These are phyloP conservation scores for Hebeloma cylindrosporum DNA, from an alignment of 768 basidiomycete species.

Conservation along the genomic window DNA sequence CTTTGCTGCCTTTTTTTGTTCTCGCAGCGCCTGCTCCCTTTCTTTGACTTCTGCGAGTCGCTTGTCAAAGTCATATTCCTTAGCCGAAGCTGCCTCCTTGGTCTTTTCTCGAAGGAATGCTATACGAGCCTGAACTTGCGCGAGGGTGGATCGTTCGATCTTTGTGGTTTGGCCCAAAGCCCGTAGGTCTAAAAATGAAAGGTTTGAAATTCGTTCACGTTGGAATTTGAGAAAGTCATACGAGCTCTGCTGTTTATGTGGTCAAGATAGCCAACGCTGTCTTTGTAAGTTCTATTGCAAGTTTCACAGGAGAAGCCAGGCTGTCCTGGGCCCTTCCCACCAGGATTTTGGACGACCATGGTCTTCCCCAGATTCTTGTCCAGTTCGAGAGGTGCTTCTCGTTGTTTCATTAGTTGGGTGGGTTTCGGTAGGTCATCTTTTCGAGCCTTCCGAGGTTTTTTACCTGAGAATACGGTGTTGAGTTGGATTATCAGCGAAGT, in stretches of 20 bases:
- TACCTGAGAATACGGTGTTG: conserved; percentile 50
- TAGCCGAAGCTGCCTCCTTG: conserved; percentile 75
- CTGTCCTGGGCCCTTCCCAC: conserved; percentile 82
- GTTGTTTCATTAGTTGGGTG: conserved; percentile 88
- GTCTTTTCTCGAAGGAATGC: conserved; percentile 86
- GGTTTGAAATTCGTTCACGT: conserved; percentile 4
- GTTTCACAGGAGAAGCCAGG: conserved; percentile 94
- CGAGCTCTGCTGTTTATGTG: conserved; percentile 94
- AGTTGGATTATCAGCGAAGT: background rate
- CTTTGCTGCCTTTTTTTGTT: conserved; percentile 76
- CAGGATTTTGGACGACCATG: conserved; percentile 86
- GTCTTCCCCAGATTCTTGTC: conserved; percentile 96
- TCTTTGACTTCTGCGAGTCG: conserved; percentile 81
- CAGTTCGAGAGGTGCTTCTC: conserved; percentile 81
- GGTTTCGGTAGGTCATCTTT: conserved; percentile 91
- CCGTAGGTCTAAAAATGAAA: conserved; percentile 68
- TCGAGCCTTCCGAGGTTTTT: conserved; percentile 69
- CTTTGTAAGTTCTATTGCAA: conserved; percentile 91
- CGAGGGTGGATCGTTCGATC: conserved; percentile 84
- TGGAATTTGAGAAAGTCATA: conserved; percentile 44
- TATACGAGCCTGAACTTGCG: conserved; percentile 91
- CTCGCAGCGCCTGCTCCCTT: conserved; percentile 64
- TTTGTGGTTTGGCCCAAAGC: conserved; percentile 95
- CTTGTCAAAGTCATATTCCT: conserved; percentile 93
- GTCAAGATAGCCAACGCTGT: conserved; percentile 90